Evolutionary conservation across 2,329 filamentous ascomycete species (phyloP), one percentile per base, ranked within the genome.

Genomic region (Thielaviopsis musarum): DNA sequence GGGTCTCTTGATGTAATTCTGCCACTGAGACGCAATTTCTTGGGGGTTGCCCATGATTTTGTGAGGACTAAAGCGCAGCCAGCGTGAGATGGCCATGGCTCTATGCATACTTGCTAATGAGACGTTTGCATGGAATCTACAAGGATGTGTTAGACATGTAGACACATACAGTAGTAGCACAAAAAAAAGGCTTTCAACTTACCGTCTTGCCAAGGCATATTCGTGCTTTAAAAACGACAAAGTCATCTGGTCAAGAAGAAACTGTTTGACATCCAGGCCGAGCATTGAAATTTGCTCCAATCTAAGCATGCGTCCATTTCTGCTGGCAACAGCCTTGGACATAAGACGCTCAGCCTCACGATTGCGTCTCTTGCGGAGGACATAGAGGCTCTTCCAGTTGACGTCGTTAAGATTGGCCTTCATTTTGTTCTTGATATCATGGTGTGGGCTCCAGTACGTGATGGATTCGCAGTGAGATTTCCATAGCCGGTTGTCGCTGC

Each of bases 241-340:
- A 12, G 74, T 74, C 62, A 78, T 81, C 67, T 95, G 83, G 59
- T 78, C 75, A 62, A 90, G 66, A 55, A 97, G 77, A 59, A 83
- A 84, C 69, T 96, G 91, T 69, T 96, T 96, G 53, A 85, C 87
- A 73, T 97, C 90, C 66, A 91, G 91, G 0, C 90, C 90, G 66
- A 84, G 76, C 28, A 76, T 73, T 58, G 87, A 82, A 63, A 97
- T 86, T 56, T 77, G 72, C 65, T 86, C 81, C 63, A 89, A 83
- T 66, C 84, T 83, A 59, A 77, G 76, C 60, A 89, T 77, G 21
- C 90, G 83, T 58, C 81, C 77, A 41, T 83, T 77, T 68, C 89
- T 87, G 34, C 80, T 83, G n/a, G 74, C 70, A 58, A 97, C 74
- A 61, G 95, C 82, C 30, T 74, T 77, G 63, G 91, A 76, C 60